These are phyloP conservation scores for Nymphaea thermarum DNA, from an alignment of 164 flowering plant genomes.

Conservation along the genomic window DNA sequence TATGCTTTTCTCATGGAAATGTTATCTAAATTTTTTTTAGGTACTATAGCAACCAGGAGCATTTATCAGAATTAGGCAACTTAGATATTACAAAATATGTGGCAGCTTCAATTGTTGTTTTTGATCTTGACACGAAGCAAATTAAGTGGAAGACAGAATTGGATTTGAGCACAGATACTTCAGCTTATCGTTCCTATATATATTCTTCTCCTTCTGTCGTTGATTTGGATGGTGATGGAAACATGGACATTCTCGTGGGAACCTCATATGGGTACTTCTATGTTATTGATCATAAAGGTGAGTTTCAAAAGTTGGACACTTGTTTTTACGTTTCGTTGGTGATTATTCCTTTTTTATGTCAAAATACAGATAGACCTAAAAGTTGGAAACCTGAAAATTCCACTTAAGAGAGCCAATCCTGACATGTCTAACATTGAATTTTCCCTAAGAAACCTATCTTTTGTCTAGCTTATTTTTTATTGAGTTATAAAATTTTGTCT, in stretches of 20 bases:
- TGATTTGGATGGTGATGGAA: constrained; percentile 97
- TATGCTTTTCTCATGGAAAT: neutral
- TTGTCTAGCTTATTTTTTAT: neutral
- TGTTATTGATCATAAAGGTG: constrained; percentile 94
- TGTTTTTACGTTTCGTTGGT: neutral
- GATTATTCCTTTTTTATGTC: neutral
- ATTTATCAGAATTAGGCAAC: constrained; percentile 74
- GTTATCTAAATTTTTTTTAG: constrained; percentile 33
- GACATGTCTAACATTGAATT: too few relatives aligned
- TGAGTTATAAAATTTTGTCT: neutral
- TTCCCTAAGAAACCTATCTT: too few relatives aligned
- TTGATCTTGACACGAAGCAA: constrained; percentile 93
- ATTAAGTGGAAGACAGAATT: constrained; percentile 78
- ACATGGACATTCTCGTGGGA: constrained; percentile 91
- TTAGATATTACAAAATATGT: constrained; percentile 87
- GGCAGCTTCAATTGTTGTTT: constrained; percentile 84
- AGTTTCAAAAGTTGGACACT: constrained; percentile 7
- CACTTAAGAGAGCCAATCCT: too few relatives aligned
- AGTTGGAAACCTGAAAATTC: neutral
- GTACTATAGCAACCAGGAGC: constrained; percentile 92
- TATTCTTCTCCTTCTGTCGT: constrained; percentile 92
- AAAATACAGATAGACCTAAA: neutral
- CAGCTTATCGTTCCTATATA: constrained; percentile 70
- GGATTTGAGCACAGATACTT: constrained; percentile 70
- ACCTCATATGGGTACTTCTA: constrained; percentile 93